phyloP scores from a whole-genome alignment of 2,329 filamentous ascomycete species.

The Xylariales sp. region DNA sequence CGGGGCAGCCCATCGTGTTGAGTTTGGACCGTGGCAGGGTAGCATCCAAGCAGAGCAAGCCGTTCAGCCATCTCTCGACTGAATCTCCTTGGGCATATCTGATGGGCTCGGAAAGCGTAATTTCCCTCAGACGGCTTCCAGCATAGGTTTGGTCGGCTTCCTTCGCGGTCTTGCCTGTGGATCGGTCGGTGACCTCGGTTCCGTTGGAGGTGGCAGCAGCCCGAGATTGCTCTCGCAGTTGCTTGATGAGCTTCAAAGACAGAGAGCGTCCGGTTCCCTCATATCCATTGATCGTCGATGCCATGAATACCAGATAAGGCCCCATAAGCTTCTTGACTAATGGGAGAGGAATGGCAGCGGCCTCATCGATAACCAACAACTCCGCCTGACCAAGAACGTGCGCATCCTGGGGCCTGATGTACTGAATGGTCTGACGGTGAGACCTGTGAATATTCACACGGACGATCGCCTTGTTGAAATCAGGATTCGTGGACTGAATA shows the following conservation, averaged over 20 bases:
- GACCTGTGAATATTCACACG: conserved; percentile 92
- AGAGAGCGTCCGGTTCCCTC: conserved; percentile 94
- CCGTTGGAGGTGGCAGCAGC: conserved; percentile 51
- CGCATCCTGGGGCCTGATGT: conserved; percentile 93
- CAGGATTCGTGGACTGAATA: conserved; percentile 94
- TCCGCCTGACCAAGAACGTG: conserved; percentile 95
- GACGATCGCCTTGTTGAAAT: conserved; percentile 98
- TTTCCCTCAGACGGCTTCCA: conserved; percentile 82
- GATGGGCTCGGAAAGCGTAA: conserved; percentile 90
- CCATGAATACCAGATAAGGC: conserved; percentile 97
- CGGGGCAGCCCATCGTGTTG: conserved; percentile 74
- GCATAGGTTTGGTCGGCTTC: conserved; percentile 54
- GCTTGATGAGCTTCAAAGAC: conserved; percentile 94
- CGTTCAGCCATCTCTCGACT: conserved; percentile 96
- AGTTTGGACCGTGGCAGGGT: conserved; percentile 76
- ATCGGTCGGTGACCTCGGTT: conserved; percentile 68
- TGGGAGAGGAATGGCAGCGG: conserved; percentile 90
- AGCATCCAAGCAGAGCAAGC: conserved; percentile 86
- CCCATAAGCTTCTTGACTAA: conserved; percentile 92
- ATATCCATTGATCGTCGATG: conserved; percentile 97
- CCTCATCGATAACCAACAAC: conserved; percentile 93
- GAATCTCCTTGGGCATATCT: conserved; percentile 86
- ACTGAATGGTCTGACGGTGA: conserved; percentile 96
- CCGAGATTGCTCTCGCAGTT: conserved; percentile 88
- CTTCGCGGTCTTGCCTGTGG: conserved; percentile 70